These are phyloP conservation scores for Xanthoparmelia taractica DNA, from an alignment of 495 filamentous ascomycete species.

Conservation along the genomic window DNA sequence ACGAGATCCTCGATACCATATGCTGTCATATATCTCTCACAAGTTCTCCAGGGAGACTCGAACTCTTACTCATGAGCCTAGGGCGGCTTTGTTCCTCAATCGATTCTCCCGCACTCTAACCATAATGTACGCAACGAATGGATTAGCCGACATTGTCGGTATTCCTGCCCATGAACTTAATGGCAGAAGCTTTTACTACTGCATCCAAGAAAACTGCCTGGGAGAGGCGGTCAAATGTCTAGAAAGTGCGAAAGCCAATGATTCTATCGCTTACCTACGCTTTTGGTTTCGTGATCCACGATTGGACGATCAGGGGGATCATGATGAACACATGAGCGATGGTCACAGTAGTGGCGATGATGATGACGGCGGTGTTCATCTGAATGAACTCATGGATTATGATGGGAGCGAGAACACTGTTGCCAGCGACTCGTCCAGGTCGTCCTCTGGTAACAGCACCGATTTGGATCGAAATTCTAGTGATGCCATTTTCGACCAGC, in stretches of 20 bases:
- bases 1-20: slow-evolving; percentile 80
- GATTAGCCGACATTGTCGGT: slow-evolving; percentile 64
- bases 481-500: slow-evolving; percentile 36
- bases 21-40: slow-evolving; percentile 75
- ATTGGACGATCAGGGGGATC: slow-evolving; percentile 33
- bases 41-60: slow-evolving; percentile 66
- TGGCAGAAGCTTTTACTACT: slow-evolving; percentile 72
- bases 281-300: slow-evolving; percentile 78
- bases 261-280: slow-evolving; percentile 88
- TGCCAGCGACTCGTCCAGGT: slow-evolving; percentile 23
- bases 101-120: slow-evolving; percentile 75
- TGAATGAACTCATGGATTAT: slow-evolving; percentile 27
- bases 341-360: slow-evolving; percentile 32
- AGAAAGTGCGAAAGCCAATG: slow-evolving; percentile 83
- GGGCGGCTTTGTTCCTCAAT: slow-evolving; percentile 80
- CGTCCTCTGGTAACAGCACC: slow-evolving; percentile 31
- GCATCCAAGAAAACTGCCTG: slow-evolving; percentile 69
- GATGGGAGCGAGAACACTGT: slow-evolving; percentile 22
- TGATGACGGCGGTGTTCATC: slow-evolving; percentile 33
- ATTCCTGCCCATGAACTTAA: slow-evolving; percentile 56
- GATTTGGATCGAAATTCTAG: slow-evolving; percentile 28
- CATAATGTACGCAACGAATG: slow-evolving; percentile 80
- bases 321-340: slow-evolving; percentile 31
- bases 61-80: slow-evolving; percentile 60
- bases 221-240: slow-evolving; percentile 67